Evolutionary conservation across 768 basidiomycete genomes (phyloP), one percentile per base, ranked within the genome.

Genomic region (Butyriboletus loyo): DNA sequence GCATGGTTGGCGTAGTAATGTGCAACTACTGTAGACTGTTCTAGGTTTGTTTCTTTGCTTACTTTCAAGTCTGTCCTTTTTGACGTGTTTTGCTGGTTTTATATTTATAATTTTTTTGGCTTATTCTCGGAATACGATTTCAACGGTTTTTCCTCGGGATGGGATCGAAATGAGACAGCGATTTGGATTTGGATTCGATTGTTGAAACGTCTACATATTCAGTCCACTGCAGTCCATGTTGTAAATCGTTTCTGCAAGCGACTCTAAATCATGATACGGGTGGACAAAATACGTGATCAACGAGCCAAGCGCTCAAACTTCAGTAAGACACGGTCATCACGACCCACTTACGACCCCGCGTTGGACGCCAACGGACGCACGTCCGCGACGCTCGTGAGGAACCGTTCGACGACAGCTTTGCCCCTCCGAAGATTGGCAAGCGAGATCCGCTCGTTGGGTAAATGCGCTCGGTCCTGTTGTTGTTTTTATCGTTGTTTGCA

Each of bases 381-480:
- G n/a, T 65, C 62, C 0, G 79, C 82, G 2, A 82, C 77, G 24
- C 79, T 82, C 2, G 75, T 62, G 47, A 90, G 67, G 68, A 92
- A 93, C 15, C 85, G 81, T 61, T 91, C 86, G 28, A 92, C 65
- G 36, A 92, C 90, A 1, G 82, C 75, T 58, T 89, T 89, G 0
- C 91, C 91, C 35, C 84, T 81, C 19, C 79, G 78, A 22, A 98
- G 77, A 62, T 98, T 98, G 21, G 81, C 70, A 1, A 97, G 71
- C 3, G 93, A 86, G 48, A 98, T 93, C 4, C 92, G 79, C 68
- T 99, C 97, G 66, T 99, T 90, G 3, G 93, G 86, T 22, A 99
- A 71, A 77, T 98, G 97, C 0, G 92, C 94, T 77, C 87, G 90
- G 65, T 89, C 93, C 92, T 46, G 34, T 46, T 25, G 15, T 27